phyloP scores from a whole-genome alignment of 1,284 basidiomycete species.

The Cystobasidiaceae sp. region DNA sequence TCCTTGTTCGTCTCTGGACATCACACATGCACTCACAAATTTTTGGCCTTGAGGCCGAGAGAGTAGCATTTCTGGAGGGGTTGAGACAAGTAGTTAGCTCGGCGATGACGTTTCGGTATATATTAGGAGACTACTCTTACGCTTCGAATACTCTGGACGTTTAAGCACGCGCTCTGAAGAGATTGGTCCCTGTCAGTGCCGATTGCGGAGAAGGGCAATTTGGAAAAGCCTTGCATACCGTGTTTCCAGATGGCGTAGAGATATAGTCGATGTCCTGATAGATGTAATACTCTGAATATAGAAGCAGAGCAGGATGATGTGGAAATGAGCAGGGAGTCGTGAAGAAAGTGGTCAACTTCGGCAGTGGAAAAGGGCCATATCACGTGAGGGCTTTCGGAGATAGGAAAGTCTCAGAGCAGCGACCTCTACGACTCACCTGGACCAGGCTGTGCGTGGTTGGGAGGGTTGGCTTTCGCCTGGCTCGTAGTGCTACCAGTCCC shows the following conservation, averaged over 20 bases:
- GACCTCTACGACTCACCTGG: not conserved
- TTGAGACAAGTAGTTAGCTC: not conserved
- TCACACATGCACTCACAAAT: slow-evolving; percentile 8
- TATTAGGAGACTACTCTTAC: not conserved
- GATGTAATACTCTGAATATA: slow-evolving; percentile 15
- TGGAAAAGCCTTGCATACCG: not conserved
- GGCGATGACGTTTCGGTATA: not conserved
- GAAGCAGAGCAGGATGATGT: not conserved
- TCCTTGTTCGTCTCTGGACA: too few species aligned
- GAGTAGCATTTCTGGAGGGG: slow-evolving; percentile 15
- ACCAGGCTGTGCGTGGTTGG: slow-evolving; percentile 14
- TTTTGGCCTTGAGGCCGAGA: slow-evolving; percentile 8
- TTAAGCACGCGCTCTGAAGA: not conserved
- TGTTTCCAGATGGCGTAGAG: not conserved
- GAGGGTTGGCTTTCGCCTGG: slow-evolving; percentile 18
- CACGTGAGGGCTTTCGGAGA: too few species aligned
- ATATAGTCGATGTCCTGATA: slow-evolving; percentile 27
- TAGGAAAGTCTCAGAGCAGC: not conserved
- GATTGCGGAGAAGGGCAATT: not conserved
- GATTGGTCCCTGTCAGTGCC: not conserved
- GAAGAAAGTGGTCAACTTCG: too few species aligned
- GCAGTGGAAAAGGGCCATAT: too few species aligned
- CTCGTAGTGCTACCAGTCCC: not conserved
- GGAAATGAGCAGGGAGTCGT: not conserved
- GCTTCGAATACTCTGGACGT: slow-evolving; percentile 5